phyloP scores from a whole-genome alignment of 1,284 basidiomycete species.

The Porodaedalea pini region DNA sequence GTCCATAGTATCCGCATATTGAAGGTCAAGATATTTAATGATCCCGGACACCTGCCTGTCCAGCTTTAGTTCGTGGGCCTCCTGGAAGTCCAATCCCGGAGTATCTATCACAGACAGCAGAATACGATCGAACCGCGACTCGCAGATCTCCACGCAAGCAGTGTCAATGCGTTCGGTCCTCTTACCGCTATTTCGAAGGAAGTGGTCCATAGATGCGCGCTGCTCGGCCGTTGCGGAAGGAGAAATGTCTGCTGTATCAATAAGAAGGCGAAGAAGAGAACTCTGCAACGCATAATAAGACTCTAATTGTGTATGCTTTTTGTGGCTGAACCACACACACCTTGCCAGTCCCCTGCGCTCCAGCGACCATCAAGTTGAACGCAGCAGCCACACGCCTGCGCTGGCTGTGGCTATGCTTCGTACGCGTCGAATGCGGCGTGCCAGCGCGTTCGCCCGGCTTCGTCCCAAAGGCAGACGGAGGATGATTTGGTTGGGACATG shows the following conservation, averaged over 20 bases:
- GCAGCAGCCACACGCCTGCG: constrained; percentile 67
- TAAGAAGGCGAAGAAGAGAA: constrained; percentile 61
- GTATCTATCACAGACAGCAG: constrained; percentile 77
- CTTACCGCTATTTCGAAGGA: constrained; percentile 54
- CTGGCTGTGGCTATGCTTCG: constrained; percentile 45
- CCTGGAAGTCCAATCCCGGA: constrained; percentile 70
- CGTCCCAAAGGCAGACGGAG: constrained; percentile 56
- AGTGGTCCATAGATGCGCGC: constrained; percentile 54
- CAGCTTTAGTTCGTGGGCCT: constrained; percentile 67
- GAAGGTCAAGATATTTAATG: constrained; percentile 70
- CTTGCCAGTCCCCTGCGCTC: constrained; percentile 75
- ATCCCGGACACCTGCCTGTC: constrained; percentile 70
- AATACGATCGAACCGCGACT: constrained; percentile 72
- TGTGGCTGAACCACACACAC: constrained; percentile 3
- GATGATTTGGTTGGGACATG: constrained; percentile 42
- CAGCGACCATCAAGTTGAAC: constrained; percentile 82
- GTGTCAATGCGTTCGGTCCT: constrained; percentile 59
- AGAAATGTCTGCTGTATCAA: constrained; percentile 75
- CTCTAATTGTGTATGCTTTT: not conserved
- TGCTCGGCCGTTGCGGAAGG: constrained; percentile 67
- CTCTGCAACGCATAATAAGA: constrained; percentile 35
- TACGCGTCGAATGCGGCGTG: constrained; percentile 36
- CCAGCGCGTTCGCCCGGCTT: constrained; percentile 37
- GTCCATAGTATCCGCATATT: constrained; percentile 78
- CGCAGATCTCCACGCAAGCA: constrained; percentile 72